Conservation (phyloP, 2,329 filamentous ascomycete species). For the Shiraia sp. region DNA sequence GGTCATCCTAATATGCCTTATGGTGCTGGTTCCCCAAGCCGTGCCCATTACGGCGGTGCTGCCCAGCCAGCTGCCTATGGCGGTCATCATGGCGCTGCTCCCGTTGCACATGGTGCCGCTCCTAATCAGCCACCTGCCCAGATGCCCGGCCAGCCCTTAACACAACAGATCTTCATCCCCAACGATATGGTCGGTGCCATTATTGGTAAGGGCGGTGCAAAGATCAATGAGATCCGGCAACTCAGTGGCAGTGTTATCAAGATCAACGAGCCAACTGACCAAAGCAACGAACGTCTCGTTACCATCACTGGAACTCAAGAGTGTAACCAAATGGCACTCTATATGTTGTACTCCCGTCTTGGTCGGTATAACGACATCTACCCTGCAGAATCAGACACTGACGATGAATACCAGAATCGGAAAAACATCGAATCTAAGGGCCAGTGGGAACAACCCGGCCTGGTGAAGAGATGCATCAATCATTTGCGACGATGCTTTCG, state of each 20-base stretch:
- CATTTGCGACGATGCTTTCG: not conserved
- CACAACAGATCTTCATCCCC: conserved; percentile 98
- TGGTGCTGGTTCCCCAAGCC: conserved; percentile 69
- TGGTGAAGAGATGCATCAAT: not conserved
- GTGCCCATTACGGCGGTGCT: conserved; percentile 74
- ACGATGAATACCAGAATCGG: conserved; percentile 63
- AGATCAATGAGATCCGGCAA: conserved; percentile 99
- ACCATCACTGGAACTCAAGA: conserved; percentile 98
- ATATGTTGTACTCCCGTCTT: conserved; percentile 97
- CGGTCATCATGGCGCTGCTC: conserved; percentile 59
- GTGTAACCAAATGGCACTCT: conserved; percentile 99
- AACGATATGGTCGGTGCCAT: conserved; percentile 99
- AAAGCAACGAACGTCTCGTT: conserved; percentile 96
- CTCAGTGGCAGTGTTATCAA: conserved; percentile 98
- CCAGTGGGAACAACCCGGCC: too few species aligned
- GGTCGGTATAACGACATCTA: conserved; percentile 59
- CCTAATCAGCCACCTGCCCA: conserved; percentile 66
- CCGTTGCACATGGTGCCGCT: conserved; percentile 66
- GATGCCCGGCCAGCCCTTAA: conserved; percentile 79
- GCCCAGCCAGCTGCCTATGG: conserved; percentile 72
- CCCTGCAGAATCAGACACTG: conserved; percentile 4
- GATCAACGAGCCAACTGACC: conserved; percentile 99
- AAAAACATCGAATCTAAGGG: conserved; percentile 72
- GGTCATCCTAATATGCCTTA: conserved; percentile 75
- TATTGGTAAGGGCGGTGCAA: conserved; percentile 96